phyloP scores from a whole-genome alignment of 768 basidiomycete genomes.

The Boletus coccyginus region DNA sequence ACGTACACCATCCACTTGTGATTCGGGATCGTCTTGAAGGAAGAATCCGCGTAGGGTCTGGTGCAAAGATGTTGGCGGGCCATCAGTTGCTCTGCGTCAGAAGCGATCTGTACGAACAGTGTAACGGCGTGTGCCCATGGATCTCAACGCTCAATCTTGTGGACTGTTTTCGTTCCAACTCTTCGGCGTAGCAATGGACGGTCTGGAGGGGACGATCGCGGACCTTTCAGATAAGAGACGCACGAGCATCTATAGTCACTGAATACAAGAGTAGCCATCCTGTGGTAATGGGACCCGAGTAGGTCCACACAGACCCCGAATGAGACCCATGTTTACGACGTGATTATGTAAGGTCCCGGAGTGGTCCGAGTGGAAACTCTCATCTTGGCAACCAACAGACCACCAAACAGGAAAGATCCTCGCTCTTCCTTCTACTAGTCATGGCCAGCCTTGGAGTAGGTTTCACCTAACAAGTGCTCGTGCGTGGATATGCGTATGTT shows the following conservation, averaged over 20 bases:
- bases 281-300: no score
- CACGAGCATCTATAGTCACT: no score
- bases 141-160: background rate
- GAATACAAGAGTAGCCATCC: background rate
- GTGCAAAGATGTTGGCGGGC: background rate
- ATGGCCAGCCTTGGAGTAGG: no score
- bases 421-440: no score
- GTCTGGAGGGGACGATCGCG: background rate
- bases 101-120: conserved; percentile 10
- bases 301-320: no score
- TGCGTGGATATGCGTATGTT: no score
- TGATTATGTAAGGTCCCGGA: no score
- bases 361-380: no score
- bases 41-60: conserved; percentile 16
- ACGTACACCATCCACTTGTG: conserved; percentile 11
- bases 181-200: background rate
- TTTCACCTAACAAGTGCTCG: no score
- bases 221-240: background rate
- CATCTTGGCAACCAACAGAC: no score
- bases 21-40: conserved; percentile 21
- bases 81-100: background rate
- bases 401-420: no score
- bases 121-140: conserved; percentile 14
- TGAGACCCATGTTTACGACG: no score
- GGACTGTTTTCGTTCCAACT: background rate